Conservation (phyloP, 805 yeast species). For the Kodamaea lidongshanica region DNA sequence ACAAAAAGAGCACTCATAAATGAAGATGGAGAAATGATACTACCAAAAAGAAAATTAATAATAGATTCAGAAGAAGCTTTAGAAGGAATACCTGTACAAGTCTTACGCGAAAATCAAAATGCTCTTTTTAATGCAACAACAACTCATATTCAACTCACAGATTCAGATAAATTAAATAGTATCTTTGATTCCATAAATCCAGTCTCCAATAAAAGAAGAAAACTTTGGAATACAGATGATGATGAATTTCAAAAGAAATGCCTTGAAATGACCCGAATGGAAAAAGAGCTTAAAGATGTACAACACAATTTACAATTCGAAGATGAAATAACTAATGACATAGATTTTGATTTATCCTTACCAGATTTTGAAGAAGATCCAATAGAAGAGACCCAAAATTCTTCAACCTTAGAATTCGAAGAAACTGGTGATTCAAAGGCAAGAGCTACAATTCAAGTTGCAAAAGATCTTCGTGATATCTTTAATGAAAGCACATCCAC, state of each 20-base stretch:
- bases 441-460: constrained; percentile 50
- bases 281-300: constrained; percentile 15
- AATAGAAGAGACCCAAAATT: constrained; percentile 2
- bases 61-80: constrained; percentile 43
- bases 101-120: constrained; percentile 26
- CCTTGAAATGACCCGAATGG: constrained; percentile 22
- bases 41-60: constrained; percentile 40
- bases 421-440: constrained; percentile 29
- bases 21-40: constrained; percentile 41
- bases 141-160: constrained; percentile 3
- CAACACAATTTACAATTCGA: constrained; percentile 15
- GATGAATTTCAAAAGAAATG: constrained; percentile 24
- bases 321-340: constrained; percentile 14
- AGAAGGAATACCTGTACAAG: constrained; percentile 36
- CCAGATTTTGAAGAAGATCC: constrained; percentile 21
- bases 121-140: constrained; percentile 11
- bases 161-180: constrained; percentile 27
- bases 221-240: constrained; percentile 22
- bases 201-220: constrained; percentile 22
- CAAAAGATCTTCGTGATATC: constrained; percentile 36
- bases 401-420: constrained; percentile 5
- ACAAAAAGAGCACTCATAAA: constrained; percentile 28
- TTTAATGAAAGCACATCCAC: constrained; percentile 20
- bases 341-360: constrained; percentile 22
- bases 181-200: constrained; percentile 32